A percentile compares a stretch with the other conserved stretches of the same genome.
Conservation (phyloP, 345 rosid species). For the Euphorbia lathyris region DNA sequence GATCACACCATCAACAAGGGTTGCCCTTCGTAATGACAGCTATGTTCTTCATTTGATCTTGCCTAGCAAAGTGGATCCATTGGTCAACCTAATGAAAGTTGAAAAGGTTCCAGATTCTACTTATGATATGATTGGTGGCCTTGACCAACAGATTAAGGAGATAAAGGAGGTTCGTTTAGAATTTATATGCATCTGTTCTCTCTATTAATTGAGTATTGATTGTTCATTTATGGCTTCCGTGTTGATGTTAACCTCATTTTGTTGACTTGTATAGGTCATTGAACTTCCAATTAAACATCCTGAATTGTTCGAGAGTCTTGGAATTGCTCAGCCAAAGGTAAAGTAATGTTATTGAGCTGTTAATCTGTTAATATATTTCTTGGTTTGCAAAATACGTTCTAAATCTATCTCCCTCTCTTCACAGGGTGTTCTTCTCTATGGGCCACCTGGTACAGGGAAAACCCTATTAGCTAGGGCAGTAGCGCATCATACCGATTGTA, state of each 20-base stretch:
- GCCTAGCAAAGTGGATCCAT: conserved; percentile 94
- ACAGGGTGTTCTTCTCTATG: conserved; percentile 94
- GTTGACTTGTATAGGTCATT: conserved; percentile 59
- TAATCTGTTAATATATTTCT: not conserved
- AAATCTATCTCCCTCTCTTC: conserved; percentile 3
- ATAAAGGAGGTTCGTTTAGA: conserved; percentile 70
- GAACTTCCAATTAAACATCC: conserved; percentile 99
- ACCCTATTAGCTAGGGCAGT: conserved; percentile 97
- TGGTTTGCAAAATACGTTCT: not conserved
- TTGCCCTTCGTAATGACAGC: conserved; percentile 97
- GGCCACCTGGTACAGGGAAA: conserved; percentile 99
- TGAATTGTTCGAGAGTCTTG: conserved; percentile 93
- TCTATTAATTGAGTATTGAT: not conserved
- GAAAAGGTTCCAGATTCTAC: conserved; percentile 99
- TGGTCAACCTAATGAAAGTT: conserved; percentile 99
- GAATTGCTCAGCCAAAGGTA: conserved; percentile 99
- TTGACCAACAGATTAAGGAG: conserved; percentile 97
- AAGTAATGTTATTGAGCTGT: not conserved
- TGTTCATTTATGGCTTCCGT: conserved; percentile 2
- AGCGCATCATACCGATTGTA: conserved; percentile 99
- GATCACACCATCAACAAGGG: conserved; percentile 90
- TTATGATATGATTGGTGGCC: conserved; percentile 98
- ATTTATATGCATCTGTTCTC: not conserved
- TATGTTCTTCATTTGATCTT: conserved; percentile 89
- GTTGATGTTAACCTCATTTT: not conserved